These are phyloP conservation scores for Haematococcus lacustris DNA, from an alignment of 139 green algal species.

Conservation along the genomic window DNA sequence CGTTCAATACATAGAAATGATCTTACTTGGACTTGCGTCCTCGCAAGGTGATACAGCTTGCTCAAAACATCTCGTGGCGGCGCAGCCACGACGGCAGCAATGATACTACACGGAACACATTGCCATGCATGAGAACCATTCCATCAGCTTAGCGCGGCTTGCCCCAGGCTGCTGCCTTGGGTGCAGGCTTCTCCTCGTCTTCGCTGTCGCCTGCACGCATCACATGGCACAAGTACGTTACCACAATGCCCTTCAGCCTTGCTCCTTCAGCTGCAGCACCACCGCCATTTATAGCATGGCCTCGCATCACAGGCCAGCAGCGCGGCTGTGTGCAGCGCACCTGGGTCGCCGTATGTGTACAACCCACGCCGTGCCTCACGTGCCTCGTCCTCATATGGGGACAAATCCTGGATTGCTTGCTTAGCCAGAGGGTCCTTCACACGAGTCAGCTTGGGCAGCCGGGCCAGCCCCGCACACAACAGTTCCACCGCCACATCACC, in stretches of 20 bases:
- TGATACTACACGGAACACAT: too few species aligned
- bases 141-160: too few species aligned
- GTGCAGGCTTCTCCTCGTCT: conserved; percentile 2
- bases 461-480: conserved; percentile 38
- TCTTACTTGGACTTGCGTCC: too few species aligned
- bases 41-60: too few species aligned
- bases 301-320: too few species aligned
- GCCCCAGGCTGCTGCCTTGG: conserved; percentile 2
- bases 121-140: too few species aligned
- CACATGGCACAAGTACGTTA: too few species aligned
- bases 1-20: too few species aligned
- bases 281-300: neutral
- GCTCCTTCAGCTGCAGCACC: too few species aligned
- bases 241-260: too few species aligned
- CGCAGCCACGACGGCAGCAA: too few species aligned
- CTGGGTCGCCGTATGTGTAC: conserved; percentile 81
- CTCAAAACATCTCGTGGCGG: too few species aligned
- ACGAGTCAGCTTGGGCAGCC: conserved; percentile 46
- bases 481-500: conserved; percentile 32
- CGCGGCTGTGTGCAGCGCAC: conserved; percentile 28
- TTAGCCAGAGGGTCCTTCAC: conserved; percentile 15
- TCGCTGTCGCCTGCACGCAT: conserved; percentile 10
- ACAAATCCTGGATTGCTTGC: conserved; percentile 36
- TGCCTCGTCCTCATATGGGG: conserved; percentile 59
- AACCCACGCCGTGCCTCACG: conserved; percentile 58